Evolutionary conservation across 2,329 filamentous ascomycete species (phyloP).

Genomic region (Fusarium subglutinans): DNA sequence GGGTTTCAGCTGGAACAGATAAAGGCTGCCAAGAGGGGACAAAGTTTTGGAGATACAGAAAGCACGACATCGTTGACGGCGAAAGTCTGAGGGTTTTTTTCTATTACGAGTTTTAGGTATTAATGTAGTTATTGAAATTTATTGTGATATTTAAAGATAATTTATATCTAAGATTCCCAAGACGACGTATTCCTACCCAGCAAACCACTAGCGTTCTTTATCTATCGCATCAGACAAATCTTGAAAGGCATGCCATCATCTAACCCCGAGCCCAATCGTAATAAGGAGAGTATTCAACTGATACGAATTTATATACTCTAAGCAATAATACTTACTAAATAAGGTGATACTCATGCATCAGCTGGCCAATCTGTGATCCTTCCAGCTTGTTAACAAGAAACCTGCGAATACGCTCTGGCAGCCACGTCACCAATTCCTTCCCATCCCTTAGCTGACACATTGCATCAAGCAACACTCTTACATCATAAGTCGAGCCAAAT

Average conservation of each 20-base stretch:
- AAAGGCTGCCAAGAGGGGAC: neutral
- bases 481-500: neutral
- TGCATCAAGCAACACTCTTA: neutral
- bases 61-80: neutral
- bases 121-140: neutral
- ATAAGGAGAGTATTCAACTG: neutral
- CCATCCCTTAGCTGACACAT: neutral
- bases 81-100: neutral
- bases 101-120: neutral
- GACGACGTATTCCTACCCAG: neutral
- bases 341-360: constrained; percentile 1
- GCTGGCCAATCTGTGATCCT: neutral
- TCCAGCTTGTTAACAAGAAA: neutral
- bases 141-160: neutral
- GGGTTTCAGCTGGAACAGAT: neutral
- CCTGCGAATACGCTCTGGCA: neutral
- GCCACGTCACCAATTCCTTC: neutral
- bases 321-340: neutral
- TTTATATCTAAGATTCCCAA: neutral
- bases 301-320: neutral
- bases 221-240: neutral
- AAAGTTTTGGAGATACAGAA: neutral
- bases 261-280: neutral
- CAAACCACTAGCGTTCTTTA: neutral
- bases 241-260: neutral